A percentile compares a stretch with the other conserved stretches of the same genome.
These are phyloP conservation scores for Inonotus obliquus DNA, from an alignment of 1,284 basidiomycete genomes.

Conservation along the genomic window DNA sequence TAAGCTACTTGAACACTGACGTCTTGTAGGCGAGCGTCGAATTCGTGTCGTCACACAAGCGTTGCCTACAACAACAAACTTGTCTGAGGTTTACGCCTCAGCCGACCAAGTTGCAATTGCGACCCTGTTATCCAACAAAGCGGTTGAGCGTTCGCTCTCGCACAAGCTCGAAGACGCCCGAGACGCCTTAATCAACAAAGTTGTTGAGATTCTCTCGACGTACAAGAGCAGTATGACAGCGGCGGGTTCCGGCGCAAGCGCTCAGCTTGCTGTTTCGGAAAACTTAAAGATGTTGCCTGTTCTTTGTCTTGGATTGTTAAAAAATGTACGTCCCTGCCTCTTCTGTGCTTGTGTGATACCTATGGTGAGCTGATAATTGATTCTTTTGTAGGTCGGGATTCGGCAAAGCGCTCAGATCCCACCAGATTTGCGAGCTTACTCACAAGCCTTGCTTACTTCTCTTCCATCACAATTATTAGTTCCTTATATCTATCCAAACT, in stretches of 20 bases:
- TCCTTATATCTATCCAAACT: constrained; percentile 91
- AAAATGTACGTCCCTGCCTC: constrained; percentile 66
- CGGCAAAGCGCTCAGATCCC: constrained; percentile 96
- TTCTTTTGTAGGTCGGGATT: constrained; percentile 67
- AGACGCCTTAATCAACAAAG: constrained; percentile 85
- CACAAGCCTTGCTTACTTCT: constrained; percentile 89
- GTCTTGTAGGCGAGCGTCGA: constrained; percentile 72
- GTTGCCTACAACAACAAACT: constrained; percentile 87
- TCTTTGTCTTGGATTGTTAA: constrained; percentile 84
- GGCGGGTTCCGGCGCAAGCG: constrained; percentile 86
- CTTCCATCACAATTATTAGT: constrained; percentile 88
- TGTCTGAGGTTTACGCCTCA: constrained; percentile 92
- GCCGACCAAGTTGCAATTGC: constrained; percentile 93
- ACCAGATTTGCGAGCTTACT: constrained; percentile 92
- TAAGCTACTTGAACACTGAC: neutral
- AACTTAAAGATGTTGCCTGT: constrained; percentile 95
- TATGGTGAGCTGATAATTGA: no score
- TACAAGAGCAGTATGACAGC: constrained; percentile 98
- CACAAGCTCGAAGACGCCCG: constrained; percentile 93
- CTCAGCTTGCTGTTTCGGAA: constrained; percentile 88
- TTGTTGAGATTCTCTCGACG: constrained; percentile 86
- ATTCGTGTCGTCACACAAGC: constrained; percentile 95
- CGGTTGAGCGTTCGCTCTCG: constrained; percentile 87
- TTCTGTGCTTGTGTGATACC: no score
- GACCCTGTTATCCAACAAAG: constrained; percentile 92